A percentile compares a stretch with the other conserved stretches of the same genome.
phyloP scores from a whole-genome alignment of 306 rosid genomes.

The Astragalus membranaceus region DNA sequence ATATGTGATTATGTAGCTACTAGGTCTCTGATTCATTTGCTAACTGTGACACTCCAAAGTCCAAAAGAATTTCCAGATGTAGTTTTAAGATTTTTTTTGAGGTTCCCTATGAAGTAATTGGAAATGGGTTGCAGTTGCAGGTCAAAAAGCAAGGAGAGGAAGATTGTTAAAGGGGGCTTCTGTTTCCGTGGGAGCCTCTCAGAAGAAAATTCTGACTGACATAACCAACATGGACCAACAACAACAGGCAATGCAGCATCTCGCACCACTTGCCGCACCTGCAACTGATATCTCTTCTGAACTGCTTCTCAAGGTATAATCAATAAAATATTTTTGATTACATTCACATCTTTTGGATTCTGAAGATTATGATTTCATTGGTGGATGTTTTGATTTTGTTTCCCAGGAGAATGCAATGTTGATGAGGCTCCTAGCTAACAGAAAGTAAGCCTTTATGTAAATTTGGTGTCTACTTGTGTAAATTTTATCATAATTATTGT shows the following conservation, averaged over 20 bases:
- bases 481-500: background rate
- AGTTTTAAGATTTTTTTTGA: background rate
- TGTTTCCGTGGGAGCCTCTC: conserved; percentile 29
- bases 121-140: conserved; percentile 41
- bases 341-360: background rate
- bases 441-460: conserved; percentile 57
- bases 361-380: background rate
- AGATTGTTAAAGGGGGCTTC: conserved; percentile 29
- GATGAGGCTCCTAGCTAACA: conserved; percentile 48
- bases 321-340: background rate
- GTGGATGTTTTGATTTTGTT: conserved; percentile 12
- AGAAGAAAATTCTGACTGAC: conserved; percentile 55
- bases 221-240: conserved; percentile 59
- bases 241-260: conserved; percentile 28
- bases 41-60: background rate
- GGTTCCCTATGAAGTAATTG: background rate
- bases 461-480: conserved; percentile 4
- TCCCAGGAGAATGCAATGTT: conserved; percentile 62
- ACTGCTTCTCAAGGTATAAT: conserved; percentile 49
- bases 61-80: background rate
- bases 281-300: conserved; percentile 28
- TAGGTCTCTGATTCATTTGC: background rate
- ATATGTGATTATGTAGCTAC: background rate
- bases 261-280: conserved; percentile 20
- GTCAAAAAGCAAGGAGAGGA: conserved; percentile 25